Evolutionary conservation across 441 rosid species (phyloP).

Genomic region (Erodium moschatum): DNA sequence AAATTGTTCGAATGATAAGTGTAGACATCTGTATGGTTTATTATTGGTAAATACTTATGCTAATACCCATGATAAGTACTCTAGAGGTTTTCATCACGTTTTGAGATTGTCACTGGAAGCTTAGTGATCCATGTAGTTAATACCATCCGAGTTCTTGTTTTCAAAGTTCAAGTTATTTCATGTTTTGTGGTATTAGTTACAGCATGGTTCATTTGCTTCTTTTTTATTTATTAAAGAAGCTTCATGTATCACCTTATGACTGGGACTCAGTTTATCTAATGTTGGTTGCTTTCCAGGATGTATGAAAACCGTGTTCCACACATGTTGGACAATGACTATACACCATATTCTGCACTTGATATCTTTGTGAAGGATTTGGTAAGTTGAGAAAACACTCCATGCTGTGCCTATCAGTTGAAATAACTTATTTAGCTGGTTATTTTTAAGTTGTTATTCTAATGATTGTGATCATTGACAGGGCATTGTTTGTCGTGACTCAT

Average conservation of each 20-base stretch:
- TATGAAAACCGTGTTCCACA: conserved; percentile 97
- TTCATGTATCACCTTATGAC: not conserved
- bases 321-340: conserved; percentile 88
- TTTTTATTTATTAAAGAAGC: not conserved
- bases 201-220: not conserved
- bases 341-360: conserved; percentile 92
- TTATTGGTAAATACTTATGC: too few species aligned
- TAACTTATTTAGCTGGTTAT: conserved; percentile 4
- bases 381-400: conserved; percentile 23
- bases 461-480: conserved; percentile 42
- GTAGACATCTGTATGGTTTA: too few species aligned
- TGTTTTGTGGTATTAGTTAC: not conserved
- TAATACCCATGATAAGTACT: too few species aligned
- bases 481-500: conserved; percentile 72
- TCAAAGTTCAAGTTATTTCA: not conserved
- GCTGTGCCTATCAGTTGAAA: conserved; percentile 4
- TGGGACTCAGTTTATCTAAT: not conserved
- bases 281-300: conserved; percentile 57
- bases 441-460: conserved; percentile 9
- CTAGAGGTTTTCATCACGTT: too few species aligned
- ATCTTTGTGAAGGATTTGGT: conserved; percentile 98
- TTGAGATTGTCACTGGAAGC: too few species aligned
- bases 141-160: too few species aligned
- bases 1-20: not conserved
- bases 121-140: too few species aligned